These are phyloP conservation scores for Gossypium davidsonii DNA, from an alignment of 441 rosid genomes.

Conservation along the genomic window DNA sequence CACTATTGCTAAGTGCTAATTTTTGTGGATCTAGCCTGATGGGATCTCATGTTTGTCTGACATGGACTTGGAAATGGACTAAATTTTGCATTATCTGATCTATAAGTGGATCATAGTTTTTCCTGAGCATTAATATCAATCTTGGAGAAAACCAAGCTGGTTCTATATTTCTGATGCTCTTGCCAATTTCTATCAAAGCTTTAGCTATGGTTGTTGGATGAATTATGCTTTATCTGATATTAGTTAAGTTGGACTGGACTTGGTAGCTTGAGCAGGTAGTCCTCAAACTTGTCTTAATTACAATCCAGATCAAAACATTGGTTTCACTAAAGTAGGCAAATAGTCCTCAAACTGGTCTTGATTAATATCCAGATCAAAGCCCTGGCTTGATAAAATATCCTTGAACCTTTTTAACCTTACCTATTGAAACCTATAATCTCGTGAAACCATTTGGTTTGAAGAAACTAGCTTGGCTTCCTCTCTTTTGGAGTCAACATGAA, in stretches of 20 bases:
- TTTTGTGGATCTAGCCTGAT: constrained; percentile 5
- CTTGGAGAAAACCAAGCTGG: background rate
- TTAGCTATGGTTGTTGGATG: background rate
- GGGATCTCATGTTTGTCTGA: background rate
- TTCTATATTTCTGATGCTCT: background rate
- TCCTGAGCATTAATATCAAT: background rate
- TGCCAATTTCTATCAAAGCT: background rate
- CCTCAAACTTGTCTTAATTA: background rate
- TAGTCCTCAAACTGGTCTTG: background rate
- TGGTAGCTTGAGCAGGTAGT: background rate
- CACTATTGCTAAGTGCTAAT: background rate
- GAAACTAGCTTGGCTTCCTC: background rate
- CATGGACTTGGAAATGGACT: background rate
- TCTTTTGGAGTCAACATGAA: background rate
- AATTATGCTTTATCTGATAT: background rate
- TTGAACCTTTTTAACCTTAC: background rate
- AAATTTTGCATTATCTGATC: background rate
- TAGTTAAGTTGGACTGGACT: background rate
- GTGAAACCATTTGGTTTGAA: background rate
- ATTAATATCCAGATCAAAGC: background rate
- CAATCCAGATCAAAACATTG: background rate
- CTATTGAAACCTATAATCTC: background rate
- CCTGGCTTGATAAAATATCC: background rate
- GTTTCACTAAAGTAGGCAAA: background rate
- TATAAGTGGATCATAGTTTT: background rate